Conservation (phyloP, 768 basidiomycete genomes). For the Kondoa malvinella region DNA sequence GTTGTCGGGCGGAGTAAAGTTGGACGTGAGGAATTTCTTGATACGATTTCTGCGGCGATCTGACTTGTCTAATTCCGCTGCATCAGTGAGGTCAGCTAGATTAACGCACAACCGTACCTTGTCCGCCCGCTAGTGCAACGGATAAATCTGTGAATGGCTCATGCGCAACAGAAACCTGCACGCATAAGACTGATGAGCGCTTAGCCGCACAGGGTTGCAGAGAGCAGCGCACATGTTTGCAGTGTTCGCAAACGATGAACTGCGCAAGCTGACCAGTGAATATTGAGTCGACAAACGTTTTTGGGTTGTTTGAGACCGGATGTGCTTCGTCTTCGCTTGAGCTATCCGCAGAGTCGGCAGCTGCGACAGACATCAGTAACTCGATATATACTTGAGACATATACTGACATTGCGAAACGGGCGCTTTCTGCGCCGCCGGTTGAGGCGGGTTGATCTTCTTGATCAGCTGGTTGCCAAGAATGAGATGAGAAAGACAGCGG, state of each 20-base stretch:
- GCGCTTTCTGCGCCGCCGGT: neutral
- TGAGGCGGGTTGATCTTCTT: slow-evolving; percentile 48
- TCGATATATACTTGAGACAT: too few relatives aligned
- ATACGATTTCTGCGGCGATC: slow-evolving; percentile 9
- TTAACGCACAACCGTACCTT: neutral
- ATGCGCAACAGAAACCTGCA: slow-evolving; percentile 54
- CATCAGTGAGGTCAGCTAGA: neutral
- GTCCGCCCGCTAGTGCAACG: neutral
- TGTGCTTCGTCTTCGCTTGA: slow-evolving; percentile 14
- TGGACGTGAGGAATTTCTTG: slow-evolving; percentile 9
- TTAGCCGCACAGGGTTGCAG: neutral
- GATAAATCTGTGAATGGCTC: slow-evolving; percentile 93
- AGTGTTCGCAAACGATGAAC: slow-evolving; percentile 82
- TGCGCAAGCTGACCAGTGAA: slow-evolving; percentile 78
- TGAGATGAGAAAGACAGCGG: neutral
- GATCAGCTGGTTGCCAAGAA: slow-evolving; percentile 46
- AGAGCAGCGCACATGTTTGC: slow-evolving; percentile 53
- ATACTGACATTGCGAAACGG: slow-evolving; percentile 10
- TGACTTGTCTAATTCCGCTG: neutral
- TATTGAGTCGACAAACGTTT: slow-evolving; percentile 68
- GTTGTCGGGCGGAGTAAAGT: neutral
- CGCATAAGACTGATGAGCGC: neutral
- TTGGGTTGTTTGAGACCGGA: neutral
- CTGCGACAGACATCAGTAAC: slow-evolving; percentile 1
- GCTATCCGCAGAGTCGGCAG: slow-evolving; percentile 8